Evolutionary conservation across 1,139 yeast species (phyloP), one percentile per base, ranked within the genome.

Genomic region (Debaryomyces robertsiae): DNA sequence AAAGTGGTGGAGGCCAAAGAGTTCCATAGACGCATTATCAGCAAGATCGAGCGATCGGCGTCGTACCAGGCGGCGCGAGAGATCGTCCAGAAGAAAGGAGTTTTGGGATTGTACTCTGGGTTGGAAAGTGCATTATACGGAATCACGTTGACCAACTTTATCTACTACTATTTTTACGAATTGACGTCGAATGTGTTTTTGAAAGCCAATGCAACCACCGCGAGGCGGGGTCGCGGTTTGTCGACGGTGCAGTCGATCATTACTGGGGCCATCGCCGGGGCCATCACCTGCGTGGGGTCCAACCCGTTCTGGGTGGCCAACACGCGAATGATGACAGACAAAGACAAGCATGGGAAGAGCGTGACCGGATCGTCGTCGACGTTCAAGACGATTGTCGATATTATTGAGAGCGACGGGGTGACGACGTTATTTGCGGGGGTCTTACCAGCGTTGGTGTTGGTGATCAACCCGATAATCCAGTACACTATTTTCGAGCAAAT

Each of bases 221-320:
- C 53, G 11, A 46, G 63, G 38, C 58, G 55, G 42, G 58, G 58
- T 3, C 55, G 61, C 38, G 82, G 81, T 1, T 64, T 84, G 39
- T 65, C 82, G 11, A 82, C 96, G 1, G 44, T 75, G 9, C 95
- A 90, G 61, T 81, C 91, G 42, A 84, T 90, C 54, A 47, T 77
- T 3, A 83, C 91, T 3, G 96, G 96, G 13, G 85, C 94, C 1
- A 71, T 87, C 53, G 95, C 97, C 2, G 97, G 98, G 0, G 78
- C 91, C 6, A 78, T 90, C 32, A 89, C 97, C 2, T 87, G 91
- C 44, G 70, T 87, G 16, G 77, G 85, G 13, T 83, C 96, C n/a
- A 91, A 91, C 63, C 98, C 98, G 27, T 82, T 90, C 53, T 90
- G 98, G 98, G 95, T 89, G 28, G 94, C 93, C 41, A 89, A 89